phyloP scores from a whole-genome alignment of 768 basidiomycete species.

The Nidularia sp. region DNA sequence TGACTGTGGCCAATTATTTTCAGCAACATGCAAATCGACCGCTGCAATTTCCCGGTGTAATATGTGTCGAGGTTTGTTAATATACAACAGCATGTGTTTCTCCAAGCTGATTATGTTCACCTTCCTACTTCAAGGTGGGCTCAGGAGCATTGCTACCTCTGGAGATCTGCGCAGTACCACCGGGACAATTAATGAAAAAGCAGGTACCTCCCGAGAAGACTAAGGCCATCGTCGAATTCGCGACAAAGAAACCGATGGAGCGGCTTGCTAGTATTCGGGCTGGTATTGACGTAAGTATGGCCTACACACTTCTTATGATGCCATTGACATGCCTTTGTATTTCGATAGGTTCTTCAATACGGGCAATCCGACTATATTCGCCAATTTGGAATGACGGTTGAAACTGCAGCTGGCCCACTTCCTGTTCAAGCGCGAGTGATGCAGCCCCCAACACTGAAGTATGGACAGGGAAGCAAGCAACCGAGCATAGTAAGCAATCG shows the following conservation, averaged over 20 bases:
- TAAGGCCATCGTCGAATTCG: slow-evolving; percentile 57
- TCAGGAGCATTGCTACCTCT: slow-evolving; percentile 61
- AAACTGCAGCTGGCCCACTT: slow-evolving; percentile 41
- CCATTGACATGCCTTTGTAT: background rate
- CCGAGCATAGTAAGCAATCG: slow-evolving; percentile 41
- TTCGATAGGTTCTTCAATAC: slow-evolving; percentile 48
- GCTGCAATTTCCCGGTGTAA: slow-evolving; percentile 39
- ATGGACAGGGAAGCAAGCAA: slow-evolving; percentile 52
- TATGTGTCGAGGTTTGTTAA: slow-evolving; percentile 48
- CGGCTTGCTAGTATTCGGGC: slow-evolving; percentile 49
- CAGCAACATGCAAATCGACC: slow-evolving; percentile 16
- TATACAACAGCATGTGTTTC: slow-evolving; percentile 1
- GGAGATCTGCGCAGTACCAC: slow-evolving; percentile 58
- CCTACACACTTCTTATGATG: background rate
- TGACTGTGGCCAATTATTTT: slow-evolving; percentile 15
- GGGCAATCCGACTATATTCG: slow-evolving; percentile 71
- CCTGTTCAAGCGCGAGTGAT: slow-evolving; percentile 54
- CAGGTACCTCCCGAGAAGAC: slow-evolving; percentile 66
- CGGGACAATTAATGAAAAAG: slow-evolving; percentile 68
- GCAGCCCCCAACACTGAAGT: slow-evolving; percentile 57
- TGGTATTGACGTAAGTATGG: slow-evolving; percentile 41
- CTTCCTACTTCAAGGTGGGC: slow-evolving; percentile 40
- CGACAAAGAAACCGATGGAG: slow-evolving; percentile 58
- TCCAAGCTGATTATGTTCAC: background rate
- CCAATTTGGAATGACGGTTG: slow-evolving; percentile 64